Base-by-base conservation (phyloP, 768 basidiomycete species). In the Podaxis sp. region DNA sequence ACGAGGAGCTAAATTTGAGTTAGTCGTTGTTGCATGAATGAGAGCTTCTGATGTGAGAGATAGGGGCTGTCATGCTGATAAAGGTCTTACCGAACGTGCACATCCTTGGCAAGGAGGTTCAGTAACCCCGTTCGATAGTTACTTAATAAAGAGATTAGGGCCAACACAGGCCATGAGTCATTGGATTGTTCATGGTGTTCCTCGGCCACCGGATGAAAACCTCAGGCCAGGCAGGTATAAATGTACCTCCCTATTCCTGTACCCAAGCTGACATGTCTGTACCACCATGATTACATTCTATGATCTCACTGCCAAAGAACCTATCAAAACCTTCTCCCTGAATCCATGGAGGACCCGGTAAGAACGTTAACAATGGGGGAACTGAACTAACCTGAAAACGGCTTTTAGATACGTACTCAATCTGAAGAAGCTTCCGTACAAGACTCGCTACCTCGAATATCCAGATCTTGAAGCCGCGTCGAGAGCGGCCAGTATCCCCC, bases 381-480 rank as follows among this genome's bases (percentile, higher is more conserved):
- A 5, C 10, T 42, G 40, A 25, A 27, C 18, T 18, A 18, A 44
- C 42, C 14, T n/a, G 18, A 16, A 44, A 1, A 16, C 18, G 42
- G n/a, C 18, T n/a, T 47, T 46, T 28, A 74, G 75, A 60, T 71
- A 70, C 21, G 64, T 65, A 1, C 62, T 77, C 18, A 75, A 76
- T 64, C 70, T 65, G 63, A 75, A 76, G 55, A 66, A 65, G 3
- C 59, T 76, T 18, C 62, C 75, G 0, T 79, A 77, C 68, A 73
- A 70, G 62, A 82, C 80, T 1, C 72, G 71, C 57, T 83, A 81
- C 81, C 67, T 83, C 50, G 82, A 83, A 61, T 80, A 71, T 61
- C 79, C 80, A 4, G 80, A 84, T 54, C 77, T 86, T 59, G 75
- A 61, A 46, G 46, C 61, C 0, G 62, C 68, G 42, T 67, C 66